Conservation (phyloP, 768 basidiomycete genomes). For the Suillus hirtellus region DNA sequence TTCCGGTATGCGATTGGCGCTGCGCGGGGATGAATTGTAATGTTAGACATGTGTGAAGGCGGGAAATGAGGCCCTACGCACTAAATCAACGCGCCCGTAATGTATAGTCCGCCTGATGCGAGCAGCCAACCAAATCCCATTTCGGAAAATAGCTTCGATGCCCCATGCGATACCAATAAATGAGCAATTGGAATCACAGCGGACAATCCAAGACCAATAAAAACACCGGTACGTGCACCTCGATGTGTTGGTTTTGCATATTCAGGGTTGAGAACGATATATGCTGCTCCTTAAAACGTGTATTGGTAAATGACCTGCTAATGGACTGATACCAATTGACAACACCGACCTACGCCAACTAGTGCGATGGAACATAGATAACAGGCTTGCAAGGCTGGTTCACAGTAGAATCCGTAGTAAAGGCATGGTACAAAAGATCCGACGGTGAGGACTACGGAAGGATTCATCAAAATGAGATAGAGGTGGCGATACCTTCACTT, state of each 20-base stretch:
- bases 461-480: slow-evolving; percentile 12
- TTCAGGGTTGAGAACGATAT: slow-evolving; percentile 75
- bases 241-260: slow-evolving; percentile 76
- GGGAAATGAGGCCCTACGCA: slow-evolving; percentile 46
- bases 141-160: slow-evolving; percentile 50
- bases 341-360: slow-evolving; percentile 58
- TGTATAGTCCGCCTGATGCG: slow-evolving; percentile 71
- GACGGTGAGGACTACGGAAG: slow-evolving; percentile 54
- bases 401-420: slow-evolving; percentile 78
- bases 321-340: background rate
- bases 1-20: slow-evolving; percentile 84
- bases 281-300: slow-evolving; percentile 54
- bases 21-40: slow-evolving; percentile 43
- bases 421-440: slow-evolving; percentile 80
- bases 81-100: slow-evolving; percentile 80
- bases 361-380: slow-evolving; percentile 55
- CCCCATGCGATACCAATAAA: slow-evolving; percentile 58
- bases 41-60: slow-evolving; percentile 25
- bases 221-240: slow-evolving; percentile 73
- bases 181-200: slow-evolving; percentile 72
- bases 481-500: slow-evolving; percentile 18
- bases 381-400: slow-evolving; percentile 49
- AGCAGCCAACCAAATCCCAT: slow-evolving; percentile 76
- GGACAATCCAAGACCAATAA: slow-evolving; percentile 74
- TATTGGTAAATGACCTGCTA: slow-evolving; percentile 16